phyloP scores from a whole-genome alignment of 2,329 filamentous ascomycete species.

The Didymella sp. region DNA sequence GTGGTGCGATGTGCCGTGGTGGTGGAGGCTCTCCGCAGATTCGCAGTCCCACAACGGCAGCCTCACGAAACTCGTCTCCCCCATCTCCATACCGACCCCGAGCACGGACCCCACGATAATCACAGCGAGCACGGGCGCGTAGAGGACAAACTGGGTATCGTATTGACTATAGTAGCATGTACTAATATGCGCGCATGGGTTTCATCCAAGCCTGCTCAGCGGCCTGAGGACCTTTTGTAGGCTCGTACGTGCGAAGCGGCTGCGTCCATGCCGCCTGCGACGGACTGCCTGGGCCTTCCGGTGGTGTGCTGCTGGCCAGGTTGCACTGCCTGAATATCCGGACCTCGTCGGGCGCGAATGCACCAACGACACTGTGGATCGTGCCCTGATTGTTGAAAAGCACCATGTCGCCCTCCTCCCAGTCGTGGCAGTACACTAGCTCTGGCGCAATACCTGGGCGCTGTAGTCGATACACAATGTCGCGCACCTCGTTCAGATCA shows the following conservation, averaged over 20 bases:
- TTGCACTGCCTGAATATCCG: constrained; percentile 81
- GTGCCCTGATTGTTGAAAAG: constrained; percentile 81
- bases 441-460: constrained; percentile 73
- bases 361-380: constrained; percentile 76
- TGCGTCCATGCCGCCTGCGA: constrained; percentile 13
- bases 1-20: background rate
- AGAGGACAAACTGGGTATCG: constrained; percentile 9
- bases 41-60: constrained; percentile 16
- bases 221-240: constrained; percentile 7
- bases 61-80: constrained; percentile 10
- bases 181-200: constrained; percentile 21
- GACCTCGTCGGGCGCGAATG: constrained; percentile 75
- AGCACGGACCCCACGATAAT: constrained; percentile 13
- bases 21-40: constrained; percentile 16
- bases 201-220: constrained; percentile 20
- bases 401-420: constrained; percentile 77
- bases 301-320: constrained; percentile 69
- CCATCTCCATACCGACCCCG: constrained; percentile 2
- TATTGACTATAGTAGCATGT: constrained; percentile 10
- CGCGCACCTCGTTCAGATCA: constrained; percentile 69
- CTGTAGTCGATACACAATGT: constrained; percentile 75
- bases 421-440: constrained; percentile 76
- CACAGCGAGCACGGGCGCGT: constrained; percentile 10
- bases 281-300: constrained; percentile 52
- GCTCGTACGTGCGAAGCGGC: constrained; percentile 18